Evolutionary conservation across 805 yeast species (phyloP).

Genomic region (Zygoascus biomembranicola): DNA sequence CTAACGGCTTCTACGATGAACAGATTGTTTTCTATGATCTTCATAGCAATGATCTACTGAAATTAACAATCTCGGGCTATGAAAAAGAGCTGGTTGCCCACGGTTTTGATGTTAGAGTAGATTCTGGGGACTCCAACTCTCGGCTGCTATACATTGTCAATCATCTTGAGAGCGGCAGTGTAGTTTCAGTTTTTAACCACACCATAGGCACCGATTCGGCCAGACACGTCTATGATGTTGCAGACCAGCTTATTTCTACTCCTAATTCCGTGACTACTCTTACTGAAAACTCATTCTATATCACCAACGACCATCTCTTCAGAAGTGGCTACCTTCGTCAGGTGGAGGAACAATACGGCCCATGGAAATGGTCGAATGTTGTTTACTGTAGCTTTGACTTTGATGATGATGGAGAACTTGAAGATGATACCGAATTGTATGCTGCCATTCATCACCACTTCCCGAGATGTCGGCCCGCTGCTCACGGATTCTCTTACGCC

Average conservation of each 20-base stretch:
- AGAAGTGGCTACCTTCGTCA: constrained; percentile 1
- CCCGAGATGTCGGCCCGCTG: not conserved
- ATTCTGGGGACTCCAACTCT: not conserved
- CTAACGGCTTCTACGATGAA: not conserved
- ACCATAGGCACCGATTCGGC: constrained; percentile 1
- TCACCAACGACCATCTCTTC: constrained; percentile 9
- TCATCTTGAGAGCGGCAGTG: constrained; percentile 4
- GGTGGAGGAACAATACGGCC: constrained; percentile 6
- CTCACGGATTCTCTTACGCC: constrained; percentile 1
- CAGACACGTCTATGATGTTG: constrained; percentile 2
- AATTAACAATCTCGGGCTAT: not conserved
- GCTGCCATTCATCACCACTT: not conserved
- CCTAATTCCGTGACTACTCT: constrained; percentile 5
- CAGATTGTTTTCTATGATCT: not conserved
- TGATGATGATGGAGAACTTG: not conserved
- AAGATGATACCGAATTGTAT: not conserved
- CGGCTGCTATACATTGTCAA: constrained; percentile 3
- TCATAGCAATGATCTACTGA: not conserved
- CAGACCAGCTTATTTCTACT: constrained; percentile 1
- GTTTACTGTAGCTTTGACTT: constrained; percentile 4
- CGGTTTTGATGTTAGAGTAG: not conserved
- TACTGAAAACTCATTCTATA: constrained; percentile 3
- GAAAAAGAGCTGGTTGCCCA: not conserved
- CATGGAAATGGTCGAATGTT: constrained; percentile 9
- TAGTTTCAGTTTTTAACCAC: constrained; percentile 4